Base-by-base conservation (phyloP, 2,329 filamentous ascomycete species). In the Fusarium sp. region DNA sequence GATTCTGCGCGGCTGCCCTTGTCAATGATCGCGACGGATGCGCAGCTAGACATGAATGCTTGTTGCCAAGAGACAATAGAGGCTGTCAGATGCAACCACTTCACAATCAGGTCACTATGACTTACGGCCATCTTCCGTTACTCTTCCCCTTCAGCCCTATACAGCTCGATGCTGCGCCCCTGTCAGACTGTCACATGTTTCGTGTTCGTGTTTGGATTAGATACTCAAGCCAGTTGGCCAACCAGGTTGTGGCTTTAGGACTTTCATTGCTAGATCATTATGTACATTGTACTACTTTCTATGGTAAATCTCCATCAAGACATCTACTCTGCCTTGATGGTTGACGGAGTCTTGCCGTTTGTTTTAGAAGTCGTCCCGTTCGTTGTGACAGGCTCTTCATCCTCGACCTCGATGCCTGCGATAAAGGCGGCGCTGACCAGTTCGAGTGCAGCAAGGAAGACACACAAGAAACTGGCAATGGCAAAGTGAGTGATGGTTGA, bases 401-500 rank as follows among this genome's bases (percentile, higher is more conserved):
- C 75, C 26, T 81, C 84, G 52, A 94, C 91, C 73, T 94, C 89
- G 17, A 98, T 89, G 0, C 95, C 95, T 11, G 89, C 85, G 51
- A 97, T 92, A 69, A 98, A 93, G 48, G 92, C 80, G 74, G 93
- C 92, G 76, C 94, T 97, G 5, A 97, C 88, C 17, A 92, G 90
- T 81, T 99, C 96, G 45, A 99, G 82, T 15, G 87, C 90, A 0
- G 94, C 93, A 43, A 99, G 94, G 81, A 99, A 99, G 10, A 97
- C 90, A 72, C 94, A 96, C 44, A 98, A 77, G 72, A 93, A 79
- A 79, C 94, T 98, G 18, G 94, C 95, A 81, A 99, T 98, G 65
- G 90, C 90, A 80, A 98, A 99, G 78, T 98, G 95, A 75, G 90
- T 97, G 71, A 99, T 99, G 5, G 94, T 98, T 28, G 94, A 97